phyloP scores from a whole-genome alignment of 495 filamentous ascomycete genomes.

The Aspergillus sclerotiicarbonarius region DNA sequence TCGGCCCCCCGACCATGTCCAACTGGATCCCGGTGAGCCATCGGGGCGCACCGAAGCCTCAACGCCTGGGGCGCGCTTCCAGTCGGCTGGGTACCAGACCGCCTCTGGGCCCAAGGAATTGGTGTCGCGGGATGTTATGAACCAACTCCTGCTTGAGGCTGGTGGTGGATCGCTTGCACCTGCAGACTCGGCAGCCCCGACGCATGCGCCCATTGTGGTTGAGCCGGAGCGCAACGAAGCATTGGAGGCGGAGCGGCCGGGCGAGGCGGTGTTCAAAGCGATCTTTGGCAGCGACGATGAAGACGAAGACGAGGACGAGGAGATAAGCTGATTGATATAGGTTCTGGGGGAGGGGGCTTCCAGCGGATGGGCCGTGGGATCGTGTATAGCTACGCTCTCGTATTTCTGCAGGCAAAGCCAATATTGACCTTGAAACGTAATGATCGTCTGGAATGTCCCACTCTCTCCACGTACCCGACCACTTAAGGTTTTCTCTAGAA shows the following conservation, averaged over 20 bases:
- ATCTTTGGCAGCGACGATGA: constrained; percentile 90
- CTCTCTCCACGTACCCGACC: background rate
- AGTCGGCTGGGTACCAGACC: constrained; percentile 36
- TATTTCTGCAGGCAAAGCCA: background rate
- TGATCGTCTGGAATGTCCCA: constrained; percentile 1
- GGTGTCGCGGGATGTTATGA: constrained; percentile 42
- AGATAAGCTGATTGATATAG: constrained; percentile 9
- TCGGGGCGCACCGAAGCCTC: constrained; percentile 19
- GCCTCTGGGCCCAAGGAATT: constrained; percentile 32
- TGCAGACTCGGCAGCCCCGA: constrained; percentile 13
- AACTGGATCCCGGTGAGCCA: constrained; percentile 51
- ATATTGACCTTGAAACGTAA: background rate
- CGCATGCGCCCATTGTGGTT: constrained; percentile 41
- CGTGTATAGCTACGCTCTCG: background rate
- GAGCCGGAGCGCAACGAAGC: constrained; percentile 84
- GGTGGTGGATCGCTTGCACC: constrained; percentile 15
- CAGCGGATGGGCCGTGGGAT: background rate
- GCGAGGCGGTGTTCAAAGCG: constrained; percentile 87
- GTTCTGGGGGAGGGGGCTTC: background rate
- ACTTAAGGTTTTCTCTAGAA: background rate
- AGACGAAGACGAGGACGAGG: constrained; percentile 72
- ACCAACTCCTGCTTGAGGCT: constrained; percentile 35
- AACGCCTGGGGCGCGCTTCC: constrained; percentile 30
- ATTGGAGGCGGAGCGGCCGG: constrained; percentile 74
- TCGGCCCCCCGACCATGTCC: constrained; percentile 69